Evolutionary conservation across 1,284 basidiomycete genomes (phyloP).

Genomic region (Afroboletus lepidellus): DNA sequence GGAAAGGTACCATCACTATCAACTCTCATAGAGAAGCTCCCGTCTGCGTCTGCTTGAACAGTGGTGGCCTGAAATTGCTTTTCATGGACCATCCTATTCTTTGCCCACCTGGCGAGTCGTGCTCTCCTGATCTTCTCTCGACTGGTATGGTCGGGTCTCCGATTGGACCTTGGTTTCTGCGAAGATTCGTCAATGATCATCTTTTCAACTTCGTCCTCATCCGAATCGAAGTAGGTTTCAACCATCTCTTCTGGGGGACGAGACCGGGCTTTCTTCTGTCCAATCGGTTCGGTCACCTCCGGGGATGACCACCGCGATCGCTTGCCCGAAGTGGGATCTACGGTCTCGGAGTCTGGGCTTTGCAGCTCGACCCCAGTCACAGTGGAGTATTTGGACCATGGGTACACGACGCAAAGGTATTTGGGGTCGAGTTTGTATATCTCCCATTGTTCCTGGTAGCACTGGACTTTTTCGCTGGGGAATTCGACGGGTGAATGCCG

Average conservation of each 20-base stretch:
- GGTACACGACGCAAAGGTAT: constrained; percentile 61
- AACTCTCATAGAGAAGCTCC: constrained; percentile 34
- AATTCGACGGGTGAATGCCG: constrained; percentile 12
- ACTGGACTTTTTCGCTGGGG: constrained; percentile 47
- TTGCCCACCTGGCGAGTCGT: constrained; percentile 30
- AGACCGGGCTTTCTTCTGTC: constrained; percentile 31
- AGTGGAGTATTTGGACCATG: constrained; percentile 41
- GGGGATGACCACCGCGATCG: constrained; percentile 33
- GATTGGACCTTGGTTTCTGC: constrained; percentile 11
- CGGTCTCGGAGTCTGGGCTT: constrained; percentile 12
- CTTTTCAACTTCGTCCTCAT: constrained; percentile 52
- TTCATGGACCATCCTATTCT: constrained; percentile 17
- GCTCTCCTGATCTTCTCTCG: constrained; percentile 27
- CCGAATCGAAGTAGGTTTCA: constrained; percentile 33
- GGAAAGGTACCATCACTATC: constrained; percentile 20
- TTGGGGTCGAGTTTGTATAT: constrained; percentile 73
- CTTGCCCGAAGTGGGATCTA: constrained; percentile 22
- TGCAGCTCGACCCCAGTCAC: constrained; percentile 35
- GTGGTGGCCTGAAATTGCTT: constrained; percentile 12
- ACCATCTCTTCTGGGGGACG: constrained; percentile 7
- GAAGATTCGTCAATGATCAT: constrained; percentile 52
- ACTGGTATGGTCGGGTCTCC: constrained; percentile 13
- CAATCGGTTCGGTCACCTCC: constrained; percentile 11
- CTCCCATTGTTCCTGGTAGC: constrained; percentile 77
- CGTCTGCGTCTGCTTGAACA: constrained; percentile 19